These are phyloP conservation scores for Malania oleifera DNA, from an alignment of 164 flowering plant species.

Conservation along the genomic window DNA sequence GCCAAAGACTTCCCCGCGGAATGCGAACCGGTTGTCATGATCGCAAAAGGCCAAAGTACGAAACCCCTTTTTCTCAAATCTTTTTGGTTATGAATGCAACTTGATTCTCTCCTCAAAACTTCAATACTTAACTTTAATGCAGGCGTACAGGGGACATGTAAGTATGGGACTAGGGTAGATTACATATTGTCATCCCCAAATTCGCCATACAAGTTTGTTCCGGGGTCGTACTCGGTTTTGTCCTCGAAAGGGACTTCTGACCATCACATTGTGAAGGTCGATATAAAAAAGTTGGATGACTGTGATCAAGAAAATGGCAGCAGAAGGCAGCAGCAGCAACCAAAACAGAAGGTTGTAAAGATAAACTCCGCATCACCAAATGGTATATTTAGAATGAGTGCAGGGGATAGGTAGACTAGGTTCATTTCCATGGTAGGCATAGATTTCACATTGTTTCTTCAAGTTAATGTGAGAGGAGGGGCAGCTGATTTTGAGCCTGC, in stretches of 20 bases:
- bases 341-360: not conserved
- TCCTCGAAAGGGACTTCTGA: constrained; percentile 98
- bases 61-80: no score
- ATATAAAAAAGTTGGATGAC: constrained; percentile 18
- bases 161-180: constrained; percentile 91
- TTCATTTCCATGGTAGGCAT: not conserved
- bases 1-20: constrained; percentile 89
- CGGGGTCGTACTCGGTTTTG: constrained; percentile 77
- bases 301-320: not conserved
- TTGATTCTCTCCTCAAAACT: not conserved
- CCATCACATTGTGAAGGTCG: constrained; percentile 92
- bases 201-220: constrained; percentile 73
- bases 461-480: no score
- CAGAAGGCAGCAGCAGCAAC: not conserved
- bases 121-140: constrained; percentile 1
- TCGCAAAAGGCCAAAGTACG: constrained; percentile 96
- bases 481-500: no score
- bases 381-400: not conserved
- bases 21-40: constrained; percentile 87
- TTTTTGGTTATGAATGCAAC: not conserved
- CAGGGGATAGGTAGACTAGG: not conserved
- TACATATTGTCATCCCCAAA: constrained; percentile 69
- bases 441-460: no score
- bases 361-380: not conserved
- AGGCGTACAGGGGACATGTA: constrained; percentile 99